These are phyloP conservation scores for Auxenochlorella pyrenoidosa DNA, from an alignment of 139 green algal genomes.

Conservation along the genomic window DNA sequence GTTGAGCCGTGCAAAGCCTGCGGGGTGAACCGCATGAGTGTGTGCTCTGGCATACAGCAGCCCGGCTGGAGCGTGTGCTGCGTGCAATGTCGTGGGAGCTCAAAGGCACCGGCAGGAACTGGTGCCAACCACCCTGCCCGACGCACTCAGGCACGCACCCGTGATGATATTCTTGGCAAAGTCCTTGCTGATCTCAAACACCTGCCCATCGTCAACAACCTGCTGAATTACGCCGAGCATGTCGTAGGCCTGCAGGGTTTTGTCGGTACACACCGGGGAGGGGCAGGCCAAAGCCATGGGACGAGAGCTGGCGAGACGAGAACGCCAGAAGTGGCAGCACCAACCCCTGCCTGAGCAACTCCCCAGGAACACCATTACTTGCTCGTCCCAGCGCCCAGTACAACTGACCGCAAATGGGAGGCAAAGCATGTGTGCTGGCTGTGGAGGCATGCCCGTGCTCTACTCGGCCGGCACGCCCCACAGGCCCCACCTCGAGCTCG, in stretches of 20 bases:
- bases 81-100: neutral
- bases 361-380: too few relatives aligned
- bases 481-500: conserved; percentile 22
- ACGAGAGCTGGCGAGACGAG: too few relatives aligned
- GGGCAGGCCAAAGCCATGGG: neutral
- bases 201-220: conserved; percentile 66
- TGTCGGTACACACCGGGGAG: too few relatives aligned
- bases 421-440: too few relatives aligned
- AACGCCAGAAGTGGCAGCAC: neutral
- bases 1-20: conserved; percentile 69
- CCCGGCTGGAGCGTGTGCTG: too few relatives aligned
- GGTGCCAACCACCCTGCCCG: neutral
- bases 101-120: neutral
- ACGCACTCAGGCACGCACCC: neutral
- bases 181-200: conserved; percentile 74
- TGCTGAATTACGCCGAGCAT: conserved; percentile 62
- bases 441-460: too few relatives aligned
- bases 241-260: conserved; percentile 52
- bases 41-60: neutral
- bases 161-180: conserved; percentile 74
- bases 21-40: neutral
- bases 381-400: too few relatives aligned
- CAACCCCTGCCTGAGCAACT: too few relatives aligned
- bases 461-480: neutral
- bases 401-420: too few relatives aligned